phyloP scores from a whole-genome alignment of 257 asterid genomes.

The Agastache rugosa region DNA sequence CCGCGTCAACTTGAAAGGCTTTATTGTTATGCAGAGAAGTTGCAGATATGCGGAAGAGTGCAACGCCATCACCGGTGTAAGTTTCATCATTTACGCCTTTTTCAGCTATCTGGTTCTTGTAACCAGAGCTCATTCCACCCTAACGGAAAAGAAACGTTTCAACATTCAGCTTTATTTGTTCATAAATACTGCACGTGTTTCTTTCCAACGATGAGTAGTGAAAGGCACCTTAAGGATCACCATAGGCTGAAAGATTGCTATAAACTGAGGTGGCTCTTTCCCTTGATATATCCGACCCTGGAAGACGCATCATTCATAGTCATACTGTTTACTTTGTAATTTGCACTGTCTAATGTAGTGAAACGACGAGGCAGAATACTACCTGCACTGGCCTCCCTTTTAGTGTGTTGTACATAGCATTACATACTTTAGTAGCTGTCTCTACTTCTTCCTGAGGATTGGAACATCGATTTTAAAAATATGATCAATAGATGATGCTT shows the following conservation, averaged over 20 bases:
- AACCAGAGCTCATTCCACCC: slow-evolving; percentile 97
- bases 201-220: slow-evolving; percentile 22
- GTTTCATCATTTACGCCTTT: slow-evolving; percentile 92
- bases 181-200: neutral
- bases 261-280: slow-evolving; percentile 96
- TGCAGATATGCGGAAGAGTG: slow-evolving; percentile 81
- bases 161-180: slow-evolving; percentile 23
- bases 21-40: slow-evolving; percentile 73
- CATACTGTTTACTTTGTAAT: slow-evolving; percentile 4
- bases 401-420: slow-evolving; percentile 74
- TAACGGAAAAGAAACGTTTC: slow-evolving; percentile 37
- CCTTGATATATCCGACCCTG: slow-evolving; percentile 96
- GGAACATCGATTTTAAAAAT: slow-evolving; percentile 8
- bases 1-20: slow-evolving; percentile 91
- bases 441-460: slow-evolving; percentile 76
- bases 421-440: slow-evolving; percentile 60
- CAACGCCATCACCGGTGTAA: slow-evolving; percentile 77
- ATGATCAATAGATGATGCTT: neutral
- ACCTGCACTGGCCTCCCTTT: slow-evolving; percentile 98
- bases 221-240: slow-evolving; percentile 86
- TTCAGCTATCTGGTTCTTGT: slow-evolving; percentile 82
- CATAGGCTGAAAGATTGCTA: slow-evolving; percentile 91
- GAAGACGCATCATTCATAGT: slow-evolving; percentile 4
- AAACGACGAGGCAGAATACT: slow-evolving; percentile 20
- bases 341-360: slow-evolving; percentile 24